phyloP scores from a whole-genome alignment of 148 eudicot species.

The Spergularia bocconei region DNA sequence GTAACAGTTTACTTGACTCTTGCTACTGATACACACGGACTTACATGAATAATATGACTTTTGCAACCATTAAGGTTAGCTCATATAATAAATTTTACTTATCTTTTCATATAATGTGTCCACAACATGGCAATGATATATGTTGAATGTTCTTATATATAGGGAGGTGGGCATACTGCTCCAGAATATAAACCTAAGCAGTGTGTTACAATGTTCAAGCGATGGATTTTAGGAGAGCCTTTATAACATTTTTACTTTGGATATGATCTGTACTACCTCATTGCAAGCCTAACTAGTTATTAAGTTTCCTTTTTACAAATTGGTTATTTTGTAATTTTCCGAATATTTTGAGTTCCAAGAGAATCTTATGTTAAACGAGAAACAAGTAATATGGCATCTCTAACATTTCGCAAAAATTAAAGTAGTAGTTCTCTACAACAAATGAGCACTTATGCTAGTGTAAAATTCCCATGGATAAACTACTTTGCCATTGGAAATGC shows the following conservation, averaged over 20 bases:
- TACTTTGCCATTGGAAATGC: too few species aligned
- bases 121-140: neutral
- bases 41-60: slow-evolving; percentile 31
- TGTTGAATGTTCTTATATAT: neutral
- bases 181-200: slow-evolving; percentile 38
- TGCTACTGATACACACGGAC: slow-evolving; percentile 26
- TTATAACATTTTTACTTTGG: neutral
- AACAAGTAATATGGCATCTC: too few species aligned
- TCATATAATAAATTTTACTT: neutral
- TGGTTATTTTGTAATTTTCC: too few species aligned
- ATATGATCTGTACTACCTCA: too few species aligned
- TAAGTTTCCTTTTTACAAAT: too few species aligned
- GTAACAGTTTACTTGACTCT: neutral
- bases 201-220: slow-evolving; percentile 30
- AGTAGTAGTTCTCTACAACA: too few species aligned
- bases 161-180: slow-evolving; percentile 41
- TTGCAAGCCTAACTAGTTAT: too few species aligned
- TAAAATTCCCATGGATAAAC: too few species aligned
- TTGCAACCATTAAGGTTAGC: slow-evolving; percentile 38
- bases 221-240: slow-evolving; percentile 20
- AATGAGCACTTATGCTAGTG: too few species aligned
- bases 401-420: too few species aligned
- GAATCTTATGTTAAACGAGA: too few species aligned
- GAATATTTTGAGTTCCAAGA: too few species aligned
- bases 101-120: neutral